Percentiles rank a stretch among this genome's conserved stretches.
Conservation (phyloP, 2,329 filamentous ascomycete genomes). For the Sporothrix brasiliensis region DNA sequence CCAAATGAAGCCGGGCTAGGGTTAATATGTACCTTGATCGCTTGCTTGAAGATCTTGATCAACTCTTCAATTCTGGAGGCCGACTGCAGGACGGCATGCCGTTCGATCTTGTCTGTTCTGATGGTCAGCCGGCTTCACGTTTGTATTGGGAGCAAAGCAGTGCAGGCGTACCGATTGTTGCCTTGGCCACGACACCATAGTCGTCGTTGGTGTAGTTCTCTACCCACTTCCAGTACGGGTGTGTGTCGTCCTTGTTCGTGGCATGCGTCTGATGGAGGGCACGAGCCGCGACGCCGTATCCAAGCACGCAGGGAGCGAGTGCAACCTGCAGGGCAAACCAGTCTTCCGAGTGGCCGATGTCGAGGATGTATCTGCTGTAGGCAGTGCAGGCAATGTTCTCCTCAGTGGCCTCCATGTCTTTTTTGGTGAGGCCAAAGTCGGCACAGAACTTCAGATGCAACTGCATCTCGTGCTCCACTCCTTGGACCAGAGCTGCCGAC, state of each 20-base stretch:
- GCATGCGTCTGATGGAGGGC: constrained; percentile 64
- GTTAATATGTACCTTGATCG: constrained; percentile 68
- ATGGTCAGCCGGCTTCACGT: background rate
- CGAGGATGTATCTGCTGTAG: constrained; percentile 63
- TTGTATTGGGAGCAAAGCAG: constrained; percentile 27
- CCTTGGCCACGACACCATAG: constrained; percentile 71
- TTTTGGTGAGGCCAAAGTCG: constrained; percentile 73
- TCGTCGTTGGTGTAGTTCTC: constrained; percentile 83
- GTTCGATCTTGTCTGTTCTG: constrained; percentile 63
- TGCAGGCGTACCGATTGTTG: constrained; percentile 64
- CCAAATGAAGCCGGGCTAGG: background rate
- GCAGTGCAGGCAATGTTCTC: constrained; percentile 66
- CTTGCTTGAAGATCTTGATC: constrained; percentile 80
- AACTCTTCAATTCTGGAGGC: constrained; percentile 77
- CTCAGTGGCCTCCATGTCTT: constrained; percentile 71
- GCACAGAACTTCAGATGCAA: constrained; percentile 83
- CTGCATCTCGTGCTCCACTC: constrained; percentile 77
- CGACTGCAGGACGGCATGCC: constrained; percentile 71
- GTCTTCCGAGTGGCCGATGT: constrained; percentile 84
- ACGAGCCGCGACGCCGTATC: constrained; percentile 78
- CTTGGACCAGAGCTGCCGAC: constrained; percentile 64
- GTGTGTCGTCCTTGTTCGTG: constrained; percentile 64
- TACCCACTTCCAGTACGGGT: constrained; percentile 88
- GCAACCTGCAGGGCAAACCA: constrained; percentile 85
- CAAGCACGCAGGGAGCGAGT: constrained; percentile 84